Evolutionary conservation across 1,284 basidiomycete genomes (phyloP), one percentile per base, ranked within the genome.

Genomic region (Pseudozyma tsukubaensis): DNA sequence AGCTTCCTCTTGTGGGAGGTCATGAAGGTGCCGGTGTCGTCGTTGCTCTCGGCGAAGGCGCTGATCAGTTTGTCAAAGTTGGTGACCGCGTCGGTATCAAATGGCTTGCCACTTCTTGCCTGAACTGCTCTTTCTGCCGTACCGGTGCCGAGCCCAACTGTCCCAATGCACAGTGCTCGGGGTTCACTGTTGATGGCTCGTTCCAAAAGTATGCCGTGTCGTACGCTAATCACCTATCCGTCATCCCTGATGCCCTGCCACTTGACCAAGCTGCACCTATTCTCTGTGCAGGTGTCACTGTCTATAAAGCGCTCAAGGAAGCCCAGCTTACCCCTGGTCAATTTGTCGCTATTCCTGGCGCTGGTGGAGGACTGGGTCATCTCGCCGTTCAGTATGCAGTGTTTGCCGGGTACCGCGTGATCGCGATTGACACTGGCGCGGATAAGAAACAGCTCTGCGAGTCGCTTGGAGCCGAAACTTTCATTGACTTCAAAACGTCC

Each of bases 51-150:
- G 92, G 90, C 48, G 87, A 88, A 21, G 87, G 90, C 80, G 91
- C 91, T 0, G 88, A 89, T 2, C 78, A 83, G 49, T 79, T 90
- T 76, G 82, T 87, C 77, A 86, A 87, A 77, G 68, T 94, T 34
- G 92, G 93, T 24, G 90, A 94, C 72, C 88, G 91, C 13, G 93
- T 95, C 49, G 93, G 94, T 8, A 90, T 96, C 87, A 95, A 95
- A 79, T 78, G 78, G 78, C 57, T 81, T 49, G 73, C 86, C n/a
- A 87, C 90, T 80, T 89, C 88, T 59, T 93, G 88, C 80, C 86
- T 85, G 49, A 86, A 90, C 77, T 94, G 92, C 85, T 90, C 92
- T 82, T 88, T 88, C 76, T 94, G 94, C 85, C 52, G 87, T 88
- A 67, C 89, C 89, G 72, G 92, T 90, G 42, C 56, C 32, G 93